phyloP scores from a whole-genome alignment of 768 basidiomycete species.

The Gyrodon lividus region DNA sequence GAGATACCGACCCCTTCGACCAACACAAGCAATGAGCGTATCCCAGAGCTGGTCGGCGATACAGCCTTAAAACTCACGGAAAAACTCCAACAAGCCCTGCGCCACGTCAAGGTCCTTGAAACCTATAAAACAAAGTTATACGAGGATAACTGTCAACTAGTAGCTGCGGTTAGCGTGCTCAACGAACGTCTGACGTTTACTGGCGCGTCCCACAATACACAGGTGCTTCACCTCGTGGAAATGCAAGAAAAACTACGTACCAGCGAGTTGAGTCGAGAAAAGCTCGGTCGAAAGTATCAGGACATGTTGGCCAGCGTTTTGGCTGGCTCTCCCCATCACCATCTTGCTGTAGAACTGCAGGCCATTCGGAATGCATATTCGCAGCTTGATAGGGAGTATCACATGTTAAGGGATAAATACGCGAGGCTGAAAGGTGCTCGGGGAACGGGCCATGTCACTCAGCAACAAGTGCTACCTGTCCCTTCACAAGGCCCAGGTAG shows the following conservation, averaged over 20 bases:
- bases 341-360: slow-evolving; percentile 19
- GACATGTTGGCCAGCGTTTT: slow-evolving; percentile 19
- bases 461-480: slow-evolving; percentile 1
- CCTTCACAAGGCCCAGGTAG: slow-evolving; percentile 6
- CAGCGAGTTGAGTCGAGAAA: slow-evolving; percentile 18
- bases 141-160: slow-evolving; percentile 38
- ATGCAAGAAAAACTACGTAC: slow-evolving; percentile 28
- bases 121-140: slow-evolving; percentile 34
- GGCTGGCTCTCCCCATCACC: slow-evolving; percentile 14
- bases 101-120: slow-evolving; percentile 33
- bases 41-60: slow-evolving; percentile 47
- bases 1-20: slow-evolving; percentile 7
- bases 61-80: slow-evolving; percentile 34
- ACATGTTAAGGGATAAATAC: slow-evolving; percentile 22
- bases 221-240: slow-evolving; percentile 16
- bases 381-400: slow-evolving; percentile 22
- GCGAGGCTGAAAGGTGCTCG: slow-evolving; percentile 9
- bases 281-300: slow-evolving; percentile 25
- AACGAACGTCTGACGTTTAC: slow-evolving; percentile 29
- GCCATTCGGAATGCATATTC: slow-evolving; percentile 15
- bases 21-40: slow-evolving; percentile 36
- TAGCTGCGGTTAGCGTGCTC: slow-evolving; percentile 28
- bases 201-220: slow-evolving; percentile 15
- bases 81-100: slow-evolving; percentile 18
- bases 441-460: slow-evolving; percentile 3